phyloP scores from a whole-genome alignment of 1,139 yeast genomes.

The Blastobotrys illinoisensis region DNA sequence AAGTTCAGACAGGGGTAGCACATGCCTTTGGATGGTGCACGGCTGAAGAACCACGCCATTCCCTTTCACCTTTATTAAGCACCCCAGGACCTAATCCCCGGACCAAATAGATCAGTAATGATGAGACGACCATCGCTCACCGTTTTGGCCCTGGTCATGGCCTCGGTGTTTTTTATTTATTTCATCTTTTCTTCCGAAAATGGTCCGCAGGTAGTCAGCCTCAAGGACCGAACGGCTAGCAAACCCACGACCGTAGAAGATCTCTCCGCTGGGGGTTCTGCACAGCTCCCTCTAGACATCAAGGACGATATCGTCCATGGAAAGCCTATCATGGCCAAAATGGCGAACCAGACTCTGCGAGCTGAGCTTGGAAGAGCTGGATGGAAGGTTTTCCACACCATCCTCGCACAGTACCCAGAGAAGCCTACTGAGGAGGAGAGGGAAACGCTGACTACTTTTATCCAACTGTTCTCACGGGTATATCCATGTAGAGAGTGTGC shows the following conservation, averaged over 20 bases:
- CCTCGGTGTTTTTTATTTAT: constrained; percentile 21
- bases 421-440: constrained; percentile 61
- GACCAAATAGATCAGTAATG: constrained; percentile 9
- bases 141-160: constrained; percentile 19
- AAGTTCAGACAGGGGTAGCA: too few relatives aligned
- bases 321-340: constrained; percentile 75
- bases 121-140: constrained; percentile 25
- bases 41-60: neutral
- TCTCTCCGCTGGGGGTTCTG: constrained; percentile 7
- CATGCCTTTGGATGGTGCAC: neutral
- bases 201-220: neutral
- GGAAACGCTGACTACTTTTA: constrained; percentile 49
- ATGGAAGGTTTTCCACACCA: constrained; percentile 88
- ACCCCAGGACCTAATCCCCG: neutral
- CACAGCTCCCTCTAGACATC: neutral
- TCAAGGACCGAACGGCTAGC: constrained; percentile 1
- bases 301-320: constrained; percentile 22
- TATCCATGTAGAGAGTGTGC: constrained; percentile 72
- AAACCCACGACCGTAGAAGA: constrained; percentile 18
- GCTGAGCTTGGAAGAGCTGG: constrained; percentile 83
- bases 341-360: constrained; percentile 61
- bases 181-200: constrained; percentile 12
- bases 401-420: constrained; percentile 87
- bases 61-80: neutral
- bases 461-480: constrained; percentile 36